These are phyloP conservation scores for Triticum turgidum DNA, from an alignment of 176 grass and related monocot genomes.

Conservation along the genomic window DNA sequence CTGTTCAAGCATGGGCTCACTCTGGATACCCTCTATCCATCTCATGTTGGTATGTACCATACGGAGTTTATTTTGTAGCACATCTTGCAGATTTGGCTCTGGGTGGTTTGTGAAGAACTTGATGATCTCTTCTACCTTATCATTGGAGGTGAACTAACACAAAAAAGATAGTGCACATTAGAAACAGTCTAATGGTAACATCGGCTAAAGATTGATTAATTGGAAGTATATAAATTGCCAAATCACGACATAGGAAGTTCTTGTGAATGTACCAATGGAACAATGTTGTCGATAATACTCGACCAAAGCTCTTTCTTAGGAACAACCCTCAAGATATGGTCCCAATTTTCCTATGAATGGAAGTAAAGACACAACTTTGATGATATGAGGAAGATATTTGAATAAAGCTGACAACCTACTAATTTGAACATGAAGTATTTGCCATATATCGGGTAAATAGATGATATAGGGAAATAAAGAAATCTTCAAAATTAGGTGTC, in stretches of 20 bases:
- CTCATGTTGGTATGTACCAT: slow-evolving; percentile 38
- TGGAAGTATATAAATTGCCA: background rate
- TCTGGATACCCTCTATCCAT: slow-evolving; percentile 55
- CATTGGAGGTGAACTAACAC: slow-evolving; percentile 61
- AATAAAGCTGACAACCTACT: background rate
- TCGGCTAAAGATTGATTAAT: background rate
- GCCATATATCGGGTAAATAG: too few relatives aligned
- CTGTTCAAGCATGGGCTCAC: slow-evolving; percentile 39
- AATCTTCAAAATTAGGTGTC: too few relatives aligned
- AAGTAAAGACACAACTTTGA: slow-evolving; percentile 13
- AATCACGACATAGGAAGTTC: background rate
- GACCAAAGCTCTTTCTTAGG: background rate
- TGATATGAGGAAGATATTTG: background rate
- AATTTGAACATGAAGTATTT: background rate
- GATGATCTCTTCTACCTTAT: slow-evolving; percentile 60
- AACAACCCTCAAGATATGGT: slow-evolving; percentile 53
- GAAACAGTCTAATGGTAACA: background rate
- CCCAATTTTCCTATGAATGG: slow-evolving; percentile 59
- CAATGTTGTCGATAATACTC: background rate
- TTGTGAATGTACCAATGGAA: background rate
- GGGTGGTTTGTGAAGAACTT: slow-evolving; percentile 46
- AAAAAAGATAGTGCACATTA: background rate
- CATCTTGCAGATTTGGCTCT: slow-evolving; percentile 42
- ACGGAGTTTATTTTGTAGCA: slow-evolving; percentile 52
- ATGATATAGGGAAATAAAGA: too few relatives aligned